Conservation (phyloP, 306 rosid species). For the Cajanus cajan region DNA sequence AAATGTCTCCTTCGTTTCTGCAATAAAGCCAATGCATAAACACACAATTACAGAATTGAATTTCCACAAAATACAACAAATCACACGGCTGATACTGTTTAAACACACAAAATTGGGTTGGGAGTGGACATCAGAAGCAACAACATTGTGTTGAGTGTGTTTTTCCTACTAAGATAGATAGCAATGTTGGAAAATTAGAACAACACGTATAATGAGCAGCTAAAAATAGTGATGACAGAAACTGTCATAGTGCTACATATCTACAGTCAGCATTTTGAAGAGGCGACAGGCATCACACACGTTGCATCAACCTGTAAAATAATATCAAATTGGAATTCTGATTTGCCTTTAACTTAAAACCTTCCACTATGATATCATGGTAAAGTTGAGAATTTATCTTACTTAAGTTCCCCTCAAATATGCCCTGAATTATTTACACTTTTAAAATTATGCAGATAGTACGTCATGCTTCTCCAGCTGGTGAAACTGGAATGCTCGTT, state of each 20-base stretch:
- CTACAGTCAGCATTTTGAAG: background rate
- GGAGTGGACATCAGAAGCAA: background rate
- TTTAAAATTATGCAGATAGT: constrained; percentile 65
- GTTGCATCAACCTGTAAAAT: too few species aligned
- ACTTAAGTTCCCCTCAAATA: background rate
- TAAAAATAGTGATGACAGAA: background rate
- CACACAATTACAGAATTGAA: background rate
- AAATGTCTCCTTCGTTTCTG: background rate
- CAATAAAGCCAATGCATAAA: background rate
- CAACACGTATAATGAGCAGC: background rate
- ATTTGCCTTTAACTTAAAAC: background rate
- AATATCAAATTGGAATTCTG: background rate
- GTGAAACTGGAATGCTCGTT: constrained; percentile 98
- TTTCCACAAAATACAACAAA: background rate
- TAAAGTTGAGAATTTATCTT: background rate
- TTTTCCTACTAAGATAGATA: background rate
- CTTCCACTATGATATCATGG: background rate
- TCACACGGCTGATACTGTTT: background rate
- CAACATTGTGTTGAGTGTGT: background rate
- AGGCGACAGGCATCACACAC: background rate
- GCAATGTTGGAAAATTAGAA: background rate
- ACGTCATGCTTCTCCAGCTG: constrained; percentile 67
- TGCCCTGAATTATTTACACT: constrained; percentile 24
- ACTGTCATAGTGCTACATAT: background rate
- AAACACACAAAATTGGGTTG: background rate